Conservation (phyloP, 1,139 yeast genomes). For the Hyphopichia wangnamkhiaoensis region DNA sequence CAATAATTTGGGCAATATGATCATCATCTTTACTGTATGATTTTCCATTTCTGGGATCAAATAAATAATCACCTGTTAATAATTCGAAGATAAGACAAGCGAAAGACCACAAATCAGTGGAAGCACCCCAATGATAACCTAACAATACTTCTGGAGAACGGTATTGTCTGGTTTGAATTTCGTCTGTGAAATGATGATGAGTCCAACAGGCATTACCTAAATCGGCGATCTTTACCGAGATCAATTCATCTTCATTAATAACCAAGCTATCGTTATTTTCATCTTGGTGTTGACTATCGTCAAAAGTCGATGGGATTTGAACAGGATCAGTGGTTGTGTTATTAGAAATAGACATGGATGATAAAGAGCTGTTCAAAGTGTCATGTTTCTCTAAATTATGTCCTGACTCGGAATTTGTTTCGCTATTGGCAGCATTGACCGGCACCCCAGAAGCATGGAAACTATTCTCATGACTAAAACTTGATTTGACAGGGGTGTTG, state of each 20-base stretch:
- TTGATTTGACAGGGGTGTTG: slow-evolving; percentile 40
- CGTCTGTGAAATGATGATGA: slow-evolving; percentile 52
- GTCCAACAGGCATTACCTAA: slow-evolving; percentile 55
- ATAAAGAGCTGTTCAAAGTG: slow-evolving; percentile 39
- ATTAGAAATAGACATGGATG: slow-evolving; percentile 45
- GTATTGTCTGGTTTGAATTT: slow-evolving; percentile 52
- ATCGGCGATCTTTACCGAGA: slow-evolving; percentile 52
- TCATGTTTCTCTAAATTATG: slow-evolving; percentile 10
- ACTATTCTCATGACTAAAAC: slow-evolving; percentile 12
- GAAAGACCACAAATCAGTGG: slow-evolving; percentile 51
- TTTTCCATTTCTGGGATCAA: slow-evolving; percentile 51
- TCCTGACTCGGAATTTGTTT: slow-evolving; percentile 1
- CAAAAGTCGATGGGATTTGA: slow-evolving; percentile 21
- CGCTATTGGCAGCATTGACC: slow-evolving; percentile 1
- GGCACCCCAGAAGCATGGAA: slow-evolving; percentile 2
- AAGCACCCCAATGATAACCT: slow-evolving; percentile 54
- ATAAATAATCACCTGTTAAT: slow-evolving; percentile 49
- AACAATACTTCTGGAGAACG: slow-evolving; percentile 49
- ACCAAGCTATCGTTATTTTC: slow-evolving; percentile 14
- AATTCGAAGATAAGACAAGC: slow-evolving; percentile 49
- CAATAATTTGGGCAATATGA: slow-evolving; percentile 51
- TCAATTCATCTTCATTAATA: slow-evolving; percentile 47
- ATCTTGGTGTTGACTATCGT: slow-evolving; percentile 10
- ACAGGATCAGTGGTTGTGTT: slow-evolving; percentile 26
- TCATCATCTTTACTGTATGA: slow-evolving; percentile 50